Percentiles rank a stretch among this genome's conserved stretches.
phyloP scores from a whole-genome alignment of 2,329 filamentous ascomycete genomes.

The Graphilbum fragrans region DNA sequence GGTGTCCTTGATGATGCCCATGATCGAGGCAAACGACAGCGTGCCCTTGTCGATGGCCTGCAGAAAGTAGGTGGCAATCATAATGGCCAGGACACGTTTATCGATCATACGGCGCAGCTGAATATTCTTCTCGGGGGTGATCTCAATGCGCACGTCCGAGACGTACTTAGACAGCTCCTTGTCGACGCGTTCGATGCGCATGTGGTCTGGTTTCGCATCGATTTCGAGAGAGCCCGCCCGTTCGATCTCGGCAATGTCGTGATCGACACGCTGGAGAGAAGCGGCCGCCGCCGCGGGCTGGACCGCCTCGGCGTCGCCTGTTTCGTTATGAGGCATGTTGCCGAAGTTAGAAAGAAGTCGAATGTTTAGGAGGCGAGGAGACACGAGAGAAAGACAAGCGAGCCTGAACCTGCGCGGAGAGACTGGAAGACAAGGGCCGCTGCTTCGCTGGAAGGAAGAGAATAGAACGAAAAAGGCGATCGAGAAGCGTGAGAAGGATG shows the following conservation, averaged over 20 bases:
- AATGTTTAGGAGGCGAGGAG: no score
- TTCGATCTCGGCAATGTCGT: background rate
- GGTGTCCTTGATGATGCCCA: slow-evolving; percentile 43
- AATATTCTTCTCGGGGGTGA: slow-evolving; percentile 46
- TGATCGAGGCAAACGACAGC: slow-evolving; percentile 51
- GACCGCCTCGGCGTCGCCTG: background rate
- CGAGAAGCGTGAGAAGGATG: no score
- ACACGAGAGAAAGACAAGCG: no score
- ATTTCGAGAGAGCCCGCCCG: background rate
- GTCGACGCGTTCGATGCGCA: slow-evolving; percentile 26
- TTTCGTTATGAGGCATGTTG: background rate
- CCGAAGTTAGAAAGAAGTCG: no score
- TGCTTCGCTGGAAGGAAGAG: no score
- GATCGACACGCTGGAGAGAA: background rate
- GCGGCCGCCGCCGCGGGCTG: background rate
- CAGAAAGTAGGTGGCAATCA: slow-evolving; percentile 64
- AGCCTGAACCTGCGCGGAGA: no score
- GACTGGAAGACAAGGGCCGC: no score
- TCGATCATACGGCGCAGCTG: slow-evolving; percentile 55
- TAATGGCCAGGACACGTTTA: slow-evolving; percentile 52
- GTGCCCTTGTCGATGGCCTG: slow-evolving; percentile 60
- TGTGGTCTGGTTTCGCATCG: background rate
- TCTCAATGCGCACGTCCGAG: slow-evolving; percentile 38
- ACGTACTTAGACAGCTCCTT: slow-evolving; percentile 61
- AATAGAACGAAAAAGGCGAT: no score